Evolutionary conservation across 2,329 filamentous ascomycete genomes (phyloP).

Genomic region (Alternaria triticina): DNA sequence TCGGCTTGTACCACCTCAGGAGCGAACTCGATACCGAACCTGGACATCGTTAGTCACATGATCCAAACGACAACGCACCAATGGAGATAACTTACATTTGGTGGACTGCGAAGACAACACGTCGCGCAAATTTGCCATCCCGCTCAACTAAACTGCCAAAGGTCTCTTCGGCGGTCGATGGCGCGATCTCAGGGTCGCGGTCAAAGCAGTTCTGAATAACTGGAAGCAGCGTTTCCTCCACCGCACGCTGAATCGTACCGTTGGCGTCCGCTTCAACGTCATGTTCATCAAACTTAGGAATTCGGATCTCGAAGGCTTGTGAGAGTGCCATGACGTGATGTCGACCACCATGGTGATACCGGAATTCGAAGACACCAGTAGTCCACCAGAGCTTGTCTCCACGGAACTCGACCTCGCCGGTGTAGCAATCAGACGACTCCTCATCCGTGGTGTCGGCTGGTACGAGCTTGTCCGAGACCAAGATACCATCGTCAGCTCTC

Average conservation of each 20-base stretch:
- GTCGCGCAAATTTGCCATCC: conserved; percentile 84
- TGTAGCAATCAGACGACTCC: conserved; percentile 66
- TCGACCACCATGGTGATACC: conserved; percentile 92
- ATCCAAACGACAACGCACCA: background rate
- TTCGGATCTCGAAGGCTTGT: conserved; percentile 87
- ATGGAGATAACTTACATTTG: conserved; percentile 72
- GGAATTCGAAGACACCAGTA: conserved; percentile 93
- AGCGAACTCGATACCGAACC: conserved; percentile 92
- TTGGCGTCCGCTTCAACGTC: conserved; percentile 65
- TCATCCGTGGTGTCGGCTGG: conserved; percentile 52
- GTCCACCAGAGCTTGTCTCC: conserved; percentile 98
- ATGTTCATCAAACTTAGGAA: conserved; percentile 81
- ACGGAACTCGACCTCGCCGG: conserved; percentile 84
- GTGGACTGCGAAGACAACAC: conserved; percentile 91
- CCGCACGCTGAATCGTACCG: conserved; percentile 68
- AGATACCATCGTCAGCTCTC: conserved; percentile 76
- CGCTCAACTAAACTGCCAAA: conserved; percentile 87
- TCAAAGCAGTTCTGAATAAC: conserved; percentile 93
- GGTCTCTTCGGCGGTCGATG: conserved; percentile 75
- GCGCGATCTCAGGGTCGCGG: conserved; percentile 87
- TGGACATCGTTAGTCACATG: conserved; percentile 28
- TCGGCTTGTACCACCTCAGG: conserved; percentile 91
- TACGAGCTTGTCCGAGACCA: conserved; percentile 70
- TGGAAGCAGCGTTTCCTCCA: conserved; percentile 80
- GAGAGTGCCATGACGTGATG: conserved; percentile 96